Evolutionary conservation across 257 asterid genomes (phyloP).

Genomic region (Cruciata laevipes): DNA sequence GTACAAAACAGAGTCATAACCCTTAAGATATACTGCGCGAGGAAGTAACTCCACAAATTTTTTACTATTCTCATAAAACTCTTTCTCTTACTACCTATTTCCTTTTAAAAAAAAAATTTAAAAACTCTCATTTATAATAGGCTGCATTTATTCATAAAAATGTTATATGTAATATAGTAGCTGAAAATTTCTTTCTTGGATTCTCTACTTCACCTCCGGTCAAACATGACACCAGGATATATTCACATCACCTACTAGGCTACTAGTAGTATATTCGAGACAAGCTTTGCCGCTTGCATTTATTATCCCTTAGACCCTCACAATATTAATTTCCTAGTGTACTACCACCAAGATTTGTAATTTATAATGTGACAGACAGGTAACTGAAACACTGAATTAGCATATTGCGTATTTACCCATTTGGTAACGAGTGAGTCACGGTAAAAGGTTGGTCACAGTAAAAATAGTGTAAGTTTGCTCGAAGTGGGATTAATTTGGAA

Average conservation of each 20-base stretch:
- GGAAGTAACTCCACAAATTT: no score
- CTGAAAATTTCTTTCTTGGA: no score
- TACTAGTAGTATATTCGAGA: not conserved
- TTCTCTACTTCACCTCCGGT: not conserved
- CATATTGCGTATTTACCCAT: not conserved
- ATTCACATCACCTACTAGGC: not conserved
- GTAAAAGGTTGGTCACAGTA: no score
- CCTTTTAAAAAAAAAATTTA: no score
- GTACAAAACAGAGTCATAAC: no score
- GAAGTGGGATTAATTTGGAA: not conserved
- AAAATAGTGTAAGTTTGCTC: not conserved
- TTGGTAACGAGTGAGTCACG: not conserved
- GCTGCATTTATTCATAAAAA: no score
- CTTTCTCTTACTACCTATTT: no score
- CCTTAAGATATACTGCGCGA: no score
- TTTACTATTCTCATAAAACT: no score
- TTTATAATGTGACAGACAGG: not conserved
- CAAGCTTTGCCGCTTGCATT: not conserved
- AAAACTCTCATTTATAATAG: no score
- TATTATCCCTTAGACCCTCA: not conserved
- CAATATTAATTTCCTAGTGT: not conserved
- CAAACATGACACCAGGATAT: conserved; percentile 4
- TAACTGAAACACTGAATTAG: not conserved
- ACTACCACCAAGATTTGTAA: not conserved
- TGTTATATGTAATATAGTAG: not conserved